Evolutionary conservation across 768 basidiomycete genomes (phyloP).

Genomic region (Tulasnella sp.): DNA sequence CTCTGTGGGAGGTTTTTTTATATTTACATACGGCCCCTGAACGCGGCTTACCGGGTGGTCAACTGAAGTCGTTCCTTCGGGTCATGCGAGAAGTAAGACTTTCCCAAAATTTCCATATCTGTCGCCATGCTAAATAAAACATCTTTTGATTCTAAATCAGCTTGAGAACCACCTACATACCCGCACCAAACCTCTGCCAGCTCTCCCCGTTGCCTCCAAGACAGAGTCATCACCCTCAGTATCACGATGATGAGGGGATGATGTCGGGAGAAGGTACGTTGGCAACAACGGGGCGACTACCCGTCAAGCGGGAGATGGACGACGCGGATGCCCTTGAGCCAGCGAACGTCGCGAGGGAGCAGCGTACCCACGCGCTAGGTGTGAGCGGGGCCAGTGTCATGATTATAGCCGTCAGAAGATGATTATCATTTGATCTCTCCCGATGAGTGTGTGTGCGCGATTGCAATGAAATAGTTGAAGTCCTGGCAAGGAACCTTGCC

Average conservation of each 20-base stretch:
- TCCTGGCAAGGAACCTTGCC: no score
- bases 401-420: constrained; percentile 20
- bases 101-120: constrained; percentile 12
- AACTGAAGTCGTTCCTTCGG: constrained; percentile 73
- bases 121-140: not conserved
- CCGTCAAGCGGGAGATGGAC: constrained; percentile 52
- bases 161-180: constrained; percentile 75
- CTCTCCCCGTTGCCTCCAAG: constrained; percentile 40
- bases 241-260: constrained; percentile 10
- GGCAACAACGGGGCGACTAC: constrained; percentile 70
- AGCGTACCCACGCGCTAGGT: constrained; percentile 23
- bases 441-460: no score
- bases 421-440: no score
- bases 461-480: no score
- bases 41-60: constrained; percentile 44
- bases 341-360: constrained; percentile 67
- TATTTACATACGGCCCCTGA: constrained; percentile 87
- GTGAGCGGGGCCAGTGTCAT: constrained; percentile 18
- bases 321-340: constrained; percentile 64
- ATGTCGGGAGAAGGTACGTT: constrained; percentile 25
- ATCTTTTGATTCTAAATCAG: constrained; percentile 33
- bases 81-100: constrained; percentile 66
- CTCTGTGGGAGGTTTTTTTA: constrained; percentile 73
- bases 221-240: constrained; percentile 12
- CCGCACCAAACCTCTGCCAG: constrained; percentile 84